Evolutionary conservation across 495 filamentous ascomycete species (phyloP).

Genomic region (Hypomontagnella monticulosa): DNA sequence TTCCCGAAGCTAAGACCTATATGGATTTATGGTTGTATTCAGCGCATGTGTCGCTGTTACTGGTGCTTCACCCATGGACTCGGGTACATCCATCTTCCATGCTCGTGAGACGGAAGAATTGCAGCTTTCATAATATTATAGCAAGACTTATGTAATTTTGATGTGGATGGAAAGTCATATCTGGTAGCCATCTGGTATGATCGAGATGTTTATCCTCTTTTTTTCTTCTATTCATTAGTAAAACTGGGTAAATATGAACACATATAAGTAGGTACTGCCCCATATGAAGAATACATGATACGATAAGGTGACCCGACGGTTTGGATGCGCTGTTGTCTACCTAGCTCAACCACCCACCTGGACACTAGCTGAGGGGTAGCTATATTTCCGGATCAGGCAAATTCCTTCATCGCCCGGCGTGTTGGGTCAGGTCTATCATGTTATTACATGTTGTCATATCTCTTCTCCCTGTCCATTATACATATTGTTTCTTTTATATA

Average conservation of each 20-base stretch:
- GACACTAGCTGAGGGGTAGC: not conserved
- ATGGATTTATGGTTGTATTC: no score
- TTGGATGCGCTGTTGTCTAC: constrained; percentile 19
- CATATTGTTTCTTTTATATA: constrained; percentile 5
- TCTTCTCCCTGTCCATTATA: not conserved
- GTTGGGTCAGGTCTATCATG: not conserved
- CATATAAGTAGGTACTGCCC: no score
- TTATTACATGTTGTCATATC: no score
- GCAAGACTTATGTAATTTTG: no score
- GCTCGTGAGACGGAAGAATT: not conserved
- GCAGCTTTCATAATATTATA: not conserved
- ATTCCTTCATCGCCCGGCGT: constrained; percentile 26
- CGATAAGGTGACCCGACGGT: constrained; percentile 24
- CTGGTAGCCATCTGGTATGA: no score
- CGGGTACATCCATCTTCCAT: not conserved
- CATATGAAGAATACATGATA: not conserved
- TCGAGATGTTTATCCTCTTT: no score
- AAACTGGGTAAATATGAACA: no score
- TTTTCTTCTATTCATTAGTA: no score
- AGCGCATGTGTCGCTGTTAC: constrained; percentile 3
- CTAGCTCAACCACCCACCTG: not conserved
- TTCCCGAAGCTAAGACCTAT: constrained; percentile 28
- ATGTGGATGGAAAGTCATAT: no score
- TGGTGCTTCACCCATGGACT: not conserved
- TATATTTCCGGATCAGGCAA: constrained; percentile 27